These are phyloP conservation scores for Dictyostelium brefeldianum DNA, from an alignment of 78 protist genomes.

Conservation along the genomic window DNA sequence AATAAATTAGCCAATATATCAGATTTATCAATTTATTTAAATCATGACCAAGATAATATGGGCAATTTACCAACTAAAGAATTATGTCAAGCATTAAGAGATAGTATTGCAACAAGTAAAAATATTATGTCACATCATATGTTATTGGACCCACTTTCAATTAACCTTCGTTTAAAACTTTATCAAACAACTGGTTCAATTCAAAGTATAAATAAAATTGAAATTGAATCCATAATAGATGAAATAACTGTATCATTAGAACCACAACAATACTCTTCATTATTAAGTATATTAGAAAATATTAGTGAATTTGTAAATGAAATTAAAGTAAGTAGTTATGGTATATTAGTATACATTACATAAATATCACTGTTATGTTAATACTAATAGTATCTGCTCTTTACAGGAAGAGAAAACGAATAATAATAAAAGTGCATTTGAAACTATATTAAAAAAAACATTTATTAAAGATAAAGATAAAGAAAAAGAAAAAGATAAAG, in stretches of 20 bases:
- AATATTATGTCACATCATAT: conserved; percentile 39
- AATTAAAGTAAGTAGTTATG: conserved; percentile 25
- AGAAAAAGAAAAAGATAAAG: not conserved
- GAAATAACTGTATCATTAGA: conserved; percentile 61
- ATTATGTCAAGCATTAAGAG: conserved; percentile 33
- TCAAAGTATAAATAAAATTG: conserved; percentile 51
- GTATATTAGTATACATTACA: too few relatives aligned
- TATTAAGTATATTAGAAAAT: conserved; percentile 47
- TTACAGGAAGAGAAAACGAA: conserved; percentile 38
- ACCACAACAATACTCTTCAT: conserved; percentile 66
- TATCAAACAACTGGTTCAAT: conserved; percentile 42
- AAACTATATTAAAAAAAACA: conserved; percentile 44
- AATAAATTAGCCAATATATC: conserved; percentile 55
- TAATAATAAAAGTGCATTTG: conserved; percentile 38
- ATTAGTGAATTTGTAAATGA: conserved; percentile 69
- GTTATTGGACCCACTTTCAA: conserved; percentile 53
- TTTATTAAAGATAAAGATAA: not conserved
- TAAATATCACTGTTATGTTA: too few relatives aligned
- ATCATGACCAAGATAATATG: conserved; percentile 39
- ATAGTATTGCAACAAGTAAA: conserved; percentile 36
- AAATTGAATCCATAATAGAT: conserved; percentile 52
- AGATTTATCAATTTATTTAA: conserved; percentile 48
- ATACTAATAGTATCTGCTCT: not conserved
- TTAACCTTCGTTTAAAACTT: conserved; percentile 17
- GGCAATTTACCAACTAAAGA: conserved; percentile 33